These are phyloP conservation scores for Cladosporium sp. DNA, from an alignment of 2,329 filamentous ascomycete species.

Conservation along the genomic window DNA sequence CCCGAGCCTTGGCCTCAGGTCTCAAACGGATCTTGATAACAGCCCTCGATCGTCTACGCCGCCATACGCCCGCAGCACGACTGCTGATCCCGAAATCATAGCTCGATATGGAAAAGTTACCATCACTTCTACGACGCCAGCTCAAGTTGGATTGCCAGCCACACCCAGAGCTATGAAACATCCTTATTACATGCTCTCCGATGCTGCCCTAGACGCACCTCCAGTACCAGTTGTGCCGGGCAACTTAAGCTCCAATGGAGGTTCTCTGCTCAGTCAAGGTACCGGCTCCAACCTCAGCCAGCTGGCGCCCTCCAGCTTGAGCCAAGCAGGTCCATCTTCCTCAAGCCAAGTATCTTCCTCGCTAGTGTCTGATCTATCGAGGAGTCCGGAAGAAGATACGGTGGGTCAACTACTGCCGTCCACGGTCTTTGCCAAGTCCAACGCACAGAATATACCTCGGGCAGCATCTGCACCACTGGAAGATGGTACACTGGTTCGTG, in stretches of 20 bases:
- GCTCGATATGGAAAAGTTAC: constrained; percentile 39
- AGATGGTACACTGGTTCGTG: constrained; percentile 35
- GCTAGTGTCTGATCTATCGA: constrained; percentile 34
- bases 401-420: constrained; percentile 49
- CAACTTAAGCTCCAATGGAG: constrained; percentile 37
- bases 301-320: constrained; percentile 28
- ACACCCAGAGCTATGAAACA: constrained; percentile 90
- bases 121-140: constrained; percentile 51
- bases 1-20: constrained; percentile 39
- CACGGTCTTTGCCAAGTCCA: constrained; percentile 48
- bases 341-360: constrained; percentile 30
- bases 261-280: constrained; percentile 35
- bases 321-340: constrained; percentile 30
- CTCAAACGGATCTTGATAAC: constrained; percentile 45
- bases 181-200: constrained; percentile 64
- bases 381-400: constrained; percentile 39
- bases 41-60: constrained; percentile 42
- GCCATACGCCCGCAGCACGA: constrained; percentile 59
- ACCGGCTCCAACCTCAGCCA: constrained; percentile 21
- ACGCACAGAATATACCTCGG: constrained; percentile 38
- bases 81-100: constrained; percentile 59
- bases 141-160: constrained; percentile 74
- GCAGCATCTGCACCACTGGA: constrained; percentile 52
- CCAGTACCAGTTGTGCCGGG: constrained; percentile 60
- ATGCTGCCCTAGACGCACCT: constrained; percentile 54